phyloP scores from a whole-genome alignment of 257 asterid species.

The Anisodus acutangulus region DNA sequence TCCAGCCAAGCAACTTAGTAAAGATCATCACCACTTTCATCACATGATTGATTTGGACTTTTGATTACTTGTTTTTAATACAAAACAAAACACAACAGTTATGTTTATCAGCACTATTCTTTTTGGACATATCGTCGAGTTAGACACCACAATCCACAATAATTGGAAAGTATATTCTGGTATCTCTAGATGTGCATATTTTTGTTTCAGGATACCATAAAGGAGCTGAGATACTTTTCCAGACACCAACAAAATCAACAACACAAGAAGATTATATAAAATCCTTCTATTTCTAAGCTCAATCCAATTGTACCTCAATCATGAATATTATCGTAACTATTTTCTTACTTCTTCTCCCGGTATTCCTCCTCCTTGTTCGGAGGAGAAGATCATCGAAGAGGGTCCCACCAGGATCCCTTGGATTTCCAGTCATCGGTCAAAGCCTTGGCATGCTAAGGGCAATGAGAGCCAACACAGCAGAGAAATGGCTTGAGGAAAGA shows the following conservation, averaged over 20 bases:
- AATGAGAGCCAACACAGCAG: slow-evolving; percentile 73
- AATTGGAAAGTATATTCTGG: neutral
- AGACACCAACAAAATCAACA: neutral
- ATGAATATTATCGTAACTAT: slow-evolving; percentile 39
- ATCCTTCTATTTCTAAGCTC: neutral
- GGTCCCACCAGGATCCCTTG: slow-evolving; percentile 74
- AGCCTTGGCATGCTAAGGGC: slow-evolving; percentile 66
- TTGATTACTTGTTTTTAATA: neutral
- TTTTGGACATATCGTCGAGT: neutral
- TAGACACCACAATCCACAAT: neutral
- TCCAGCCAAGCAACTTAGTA: neutral
- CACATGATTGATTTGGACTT: slow-evolving; percentile 5
- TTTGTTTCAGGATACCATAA: neutral
- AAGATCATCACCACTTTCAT: neutral
- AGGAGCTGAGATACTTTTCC: neutral
- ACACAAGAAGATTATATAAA: neutral
- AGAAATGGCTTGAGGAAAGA: slow-evolving; percentile 60
- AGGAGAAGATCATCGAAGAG: slow-evolving; percentile 32
- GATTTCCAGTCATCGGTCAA: slow-evolving; percentile 69
- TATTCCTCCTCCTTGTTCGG: slow-evolving; percentile 37
- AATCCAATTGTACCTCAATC: neutral
- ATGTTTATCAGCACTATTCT: neutral
- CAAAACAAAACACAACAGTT: neutral
- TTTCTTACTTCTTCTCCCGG: slow-evolving; percentile 43
- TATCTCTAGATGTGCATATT: neutral